These are phyloP conservation scores for Fusarium aywerte DNA, from an alignment of 2,329 filamentous ascomycete species.

Conservation along the genomic window DNA sequence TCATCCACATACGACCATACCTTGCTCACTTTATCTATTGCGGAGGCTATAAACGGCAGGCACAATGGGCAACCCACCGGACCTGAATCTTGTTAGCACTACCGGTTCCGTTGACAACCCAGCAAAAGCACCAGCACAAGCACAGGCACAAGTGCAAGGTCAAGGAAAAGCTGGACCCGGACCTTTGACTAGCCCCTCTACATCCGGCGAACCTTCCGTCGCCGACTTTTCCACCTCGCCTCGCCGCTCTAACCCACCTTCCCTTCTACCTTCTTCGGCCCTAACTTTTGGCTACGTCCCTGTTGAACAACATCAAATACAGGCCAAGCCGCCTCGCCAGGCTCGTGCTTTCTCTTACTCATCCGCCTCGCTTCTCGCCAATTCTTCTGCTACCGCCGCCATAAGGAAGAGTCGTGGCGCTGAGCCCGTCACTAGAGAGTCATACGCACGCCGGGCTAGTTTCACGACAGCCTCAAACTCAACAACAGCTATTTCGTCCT, in stretches of 20 bases:
- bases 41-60: slow-evolving; percentile 32
- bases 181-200: slow-evolving; percentile 42
- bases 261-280: slow-evolving; percentile 28
- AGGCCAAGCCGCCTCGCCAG: slow-evolving; percentile 27
- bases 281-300: slow-evolving; percentile 29
- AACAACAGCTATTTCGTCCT: slow-evolving; percentile 19
- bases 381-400: slow-evolving; percentile 58
- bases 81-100: slow-evolving; percentile 43
- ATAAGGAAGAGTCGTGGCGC: slow-evolving; percentile 67
- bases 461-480: slow-evolving; percentile 68
- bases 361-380: slow-evolving; percentile 51
- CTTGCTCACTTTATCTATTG: slow-evolving; percentile 27
- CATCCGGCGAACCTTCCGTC: slow-evolving; percentile 42
- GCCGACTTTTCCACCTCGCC: slow-evolving; percentile 44
- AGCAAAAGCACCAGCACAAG: slow-evolving; percentile 3
- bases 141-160: slow-evolving; percentile 17
- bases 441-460: slow-evolving; percentile 68
- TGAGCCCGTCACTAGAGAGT: slow-evolving; percentile 68
- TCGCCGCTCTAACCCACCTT: slow-evolving; percentile 33
- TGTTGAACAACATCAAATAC: slow-evolving; percentile 20
- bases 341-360: slow-evolving; percentile 42
- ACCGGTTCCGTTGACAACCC: slow-evolving; percentile 38
- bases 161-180: slow-evolving; percentile 1
- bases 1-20: slow-evolving; percentile 11
- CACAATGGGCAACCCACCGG: slow-evolving; percentile 40